Base-by-base conservation (phyloP, 2,329 filamentous ascomycete genomes). In the Simplicillium sp. region DNA sequence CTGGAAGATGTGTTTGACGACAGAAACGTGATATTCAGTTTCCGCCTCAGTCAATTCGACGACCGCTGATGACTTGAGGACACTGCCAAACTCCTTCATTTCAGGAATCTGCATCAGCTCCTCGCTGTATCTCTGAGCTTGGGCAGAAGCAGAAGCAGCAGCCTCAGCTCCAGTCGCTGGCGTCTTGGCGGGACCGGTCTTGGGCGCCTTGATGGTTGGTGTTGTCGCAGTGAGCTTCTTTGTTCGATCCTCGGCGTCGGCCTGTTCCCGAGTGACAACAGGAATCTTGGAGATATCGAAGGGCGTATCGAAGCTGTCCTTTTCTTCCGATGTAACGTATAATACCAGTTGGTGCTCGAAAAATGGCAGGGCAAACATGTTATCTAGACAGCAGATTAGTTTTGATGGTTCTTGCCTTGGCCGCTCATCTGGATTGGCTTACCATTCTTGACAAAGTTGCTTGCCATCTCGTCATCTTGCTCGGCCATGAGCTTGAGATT, bases 1-100 rank as follows among this genome's bases (percentile, higher is more conserved):
- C 67, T 94, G 94, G 80, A 96, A 98, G 55, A 98, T 80, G 60
- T 98, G 92, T 71, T 98, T 98, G 64, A 96, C 77, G 16, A 92
- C 82, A 29, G 77, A 81, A 45, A 98, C 92, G 38, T 96, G 88
- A 54, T 98, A 98, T 64, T 98, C 92, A 15, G 90, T 97, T 66
- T 97, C 92, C 40, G 87, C 87, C 62, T 98, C 92, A 14, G 92
- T 97, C 47, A 98, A 80, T 64, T 96, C 90, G 50, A 94, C 78
- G 38, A 84, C 67, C 18, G 78, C 65, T 44, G 87, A 94, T 34
- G 89, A 96, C 69, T 96, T 97, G 70, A 98, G 84, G 11, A 97
- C 79, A 49, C 75, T 75, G 53, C 92, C 92, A 60, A 95, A 95
- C 49, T 84, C 80, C 57, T 84, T 84, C 71, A 98, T 80, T 61